phyloP scores from a whole-genome alignment of 345 rosid species.

The Salix suchowensis region DNA sequence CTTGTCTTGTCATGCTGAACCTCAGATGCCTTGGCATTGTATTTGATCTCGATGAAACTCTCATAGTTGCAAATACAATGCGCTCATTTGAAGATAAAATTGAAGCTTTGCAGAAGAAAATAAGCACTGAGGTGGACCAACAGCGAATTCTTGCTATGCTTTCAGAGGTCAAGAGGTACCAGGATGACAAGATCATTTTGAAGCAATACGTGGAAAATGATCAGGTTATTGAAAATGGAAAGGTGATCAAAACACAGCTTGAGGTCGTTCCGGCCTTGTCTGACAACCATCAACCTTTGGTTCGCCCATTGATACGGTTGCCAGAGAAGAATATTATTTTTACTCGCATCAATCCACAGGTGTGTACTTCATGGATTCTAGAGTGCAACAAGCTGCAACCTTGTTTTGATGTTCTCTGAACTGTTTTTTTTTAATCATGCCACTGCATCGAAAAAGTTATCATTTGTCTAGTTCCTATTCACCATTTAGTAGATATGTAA shows the following conservation, averaged over 20 bases:
- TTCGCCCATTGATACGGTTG: conserved; percentile 84
- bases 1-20: conserved; percentile 85
- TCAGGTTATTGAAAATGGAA: conserved; percentile 90
- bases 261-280: conserved; percentile 83
- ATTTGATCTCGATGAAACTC: conserved; percentile 97
- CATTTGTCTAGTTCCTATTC: not conserved
- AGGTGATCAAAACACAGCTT: conserved; percentile 63
- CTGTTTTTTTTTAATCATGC: not conserved
- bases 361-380: conserved; percentile 27
- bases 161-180: conserved; percentile 84
- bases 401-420: not conserved
- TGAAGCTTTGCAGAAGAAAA: conserved; percentile 70
- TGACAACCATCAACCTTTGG: conserved; percentile 63
- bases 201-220: conserved; percentile 92
- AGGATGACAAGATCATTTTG: conserved; percentile 81
- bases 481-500: too few species aligned
- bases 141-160: conserved; percentile 70
- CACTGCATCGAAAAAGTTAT: not conserved
- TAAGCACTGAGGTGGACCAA: conserved; percentile 63
- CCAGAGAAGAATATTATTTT: conserved; percentile 84
- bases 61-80: conserved; percentile 94
- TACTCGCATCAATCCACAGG: conserved; percentile 97
- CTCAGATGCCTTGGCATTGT: conserved; percentile 95
- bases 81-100: conserved; percentile 92
- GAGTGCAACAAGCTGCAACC: not conserved